Conservation (phyloP, 2,329 filamentous ascomycete genomes). For the Coleophoma cylindrospora region DNA sequence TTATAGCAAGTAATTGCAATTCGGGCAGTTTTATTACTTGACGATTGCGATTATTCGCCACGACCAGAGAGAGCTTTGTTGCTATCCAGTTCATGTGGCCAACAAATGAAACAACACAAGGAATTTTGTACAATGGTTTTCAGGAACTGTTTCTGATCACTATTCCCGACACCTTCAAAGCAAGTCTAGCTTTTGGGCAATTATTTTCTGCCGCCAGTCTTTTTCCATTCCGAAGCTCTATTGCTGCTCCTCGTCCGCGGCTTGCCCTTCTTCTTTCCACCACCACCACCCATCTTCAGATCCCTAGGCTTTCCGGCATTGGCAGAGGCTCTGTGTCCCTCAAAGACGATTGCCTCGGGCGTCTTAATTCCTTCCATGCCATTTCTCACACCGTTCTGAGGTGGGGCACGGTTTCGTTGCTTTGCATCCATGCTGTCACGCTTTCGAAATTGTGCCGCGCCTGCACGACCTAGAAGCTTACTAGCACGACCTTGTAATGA, state of each 20-base stretch:
- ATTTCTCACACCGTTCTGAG: constrained; percentile 3
- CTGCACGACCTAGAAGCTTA: constrained; percentile 69
- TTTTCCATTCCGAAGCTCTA: constrained; percentile 30
- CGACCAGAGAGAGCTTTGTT: too few relatives aligned
- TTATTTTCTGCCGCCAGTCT: constrained; percentile 28
- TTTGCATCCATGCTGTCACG: constrained; percentile 17
- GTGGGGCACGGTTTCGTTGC: constrained; percentile 4
- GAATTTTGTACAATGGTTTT: too few relatives aligned
- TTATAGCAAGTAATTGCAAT: too few relatives aligned
- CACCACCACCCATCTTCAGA: constrained; percentile 54
- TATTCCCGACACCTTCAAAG: too few relatives aligned
- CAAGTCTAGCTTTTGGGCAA: neutral
- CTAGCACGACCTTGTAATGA: constrained; percentile 68
- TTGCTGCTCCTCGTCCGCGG: constrained; percentile 29
- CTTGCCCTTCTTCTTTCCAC: constrained; percentile 41
- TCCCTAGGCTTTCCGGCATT: constrained; percentile 61
- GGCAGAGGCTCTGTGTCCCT: constrained; percentile 69
- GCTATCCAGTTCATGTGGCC: too few relatives aligned
- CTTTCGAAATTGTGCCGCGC: constrained; percentile 38
- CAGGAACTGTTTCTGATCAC: too few relatives aligned
- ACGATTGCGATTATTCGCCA: too few relatives aligned
- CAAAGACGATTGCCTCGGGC: constrained; percentile 72
- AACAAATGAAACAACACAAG: too few relatives aligned
- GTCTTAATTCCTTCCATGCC: constrained; percentile 38
- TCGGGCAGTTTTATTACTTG: too few relatives aligned